These are phyloP conservation scores for Phytophthora nicotianae DNA, from an alignment of 352 stramenopile species.

Conservation along the genomic window DNA sequence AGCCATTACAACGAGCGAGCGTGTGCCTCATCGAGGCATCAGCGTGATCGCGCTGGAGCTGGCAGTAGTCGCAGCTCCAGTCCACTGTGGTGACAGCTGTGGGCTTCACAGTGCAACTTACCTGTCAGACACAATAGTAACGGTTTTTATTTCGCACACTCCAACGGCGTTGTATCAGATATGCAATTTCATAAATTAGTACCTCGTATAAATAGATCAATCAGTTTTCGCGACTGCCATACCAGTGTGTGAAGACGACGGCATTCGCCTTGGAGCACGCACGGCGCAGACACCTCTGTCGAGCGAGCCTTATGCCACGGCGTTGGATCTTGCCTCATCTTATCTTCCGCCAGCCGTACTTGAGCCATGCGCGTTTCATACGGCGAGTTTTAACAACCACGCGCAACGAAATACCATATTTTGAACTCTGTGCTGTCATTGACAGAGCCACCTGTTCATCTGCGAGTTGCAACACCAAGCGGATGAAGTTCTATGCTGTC, in stretches of 20 bases:
- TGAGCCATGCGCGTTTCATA: constrained; percentile 10
- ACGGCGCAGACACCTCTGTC: constrained; percentile 14
- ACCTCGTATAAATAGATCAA: not conserved
- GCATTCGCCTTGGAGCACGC: constrained; percentile 10
- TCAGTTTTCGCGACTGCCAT: not conserved
- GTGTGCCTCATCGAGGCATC: constrained; percentile 10
- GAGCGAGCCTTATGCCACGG: constrained; percentile 14
- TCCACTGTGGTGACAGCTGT: constrained; percentile 35
- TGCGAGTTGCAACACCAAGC: not conserved
- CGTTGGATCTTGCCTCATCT: constrained; percentile 29
- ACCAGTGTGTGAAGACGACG: not conserved
- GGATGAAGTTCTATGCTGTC: not conserved
- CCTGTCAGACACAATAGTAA: constrained; percentile 17
- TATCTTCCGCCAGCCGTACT: constrained; percentile 23
- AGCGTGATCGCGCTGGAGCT: constrained; percentile 2
- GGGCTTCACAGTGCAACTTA: constrained; percentile 17
- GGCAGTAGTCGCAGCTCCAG: constrained; percentile 1
- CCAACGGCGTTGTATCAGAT: not conserved
- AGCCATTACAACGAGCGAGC: constrained; percentile 10
- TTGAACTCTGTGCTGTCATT: constrained; percentile 8
- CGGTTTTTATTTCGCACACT: not conserved
- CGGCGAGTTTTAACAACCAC: constrained; percentile 5
- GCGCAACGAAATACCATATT: constrained; percentile 11
- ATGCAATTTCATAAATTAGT: constrained; percentile 1
- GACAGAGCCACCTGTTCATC: constrained; percentile 4